Evolutionary conservation across 2,329 filamentous ascomycete genomes (phyloP), one percentile per base, ranked within the genome.

Genomic region (Chaetomium sp.): DNA sequence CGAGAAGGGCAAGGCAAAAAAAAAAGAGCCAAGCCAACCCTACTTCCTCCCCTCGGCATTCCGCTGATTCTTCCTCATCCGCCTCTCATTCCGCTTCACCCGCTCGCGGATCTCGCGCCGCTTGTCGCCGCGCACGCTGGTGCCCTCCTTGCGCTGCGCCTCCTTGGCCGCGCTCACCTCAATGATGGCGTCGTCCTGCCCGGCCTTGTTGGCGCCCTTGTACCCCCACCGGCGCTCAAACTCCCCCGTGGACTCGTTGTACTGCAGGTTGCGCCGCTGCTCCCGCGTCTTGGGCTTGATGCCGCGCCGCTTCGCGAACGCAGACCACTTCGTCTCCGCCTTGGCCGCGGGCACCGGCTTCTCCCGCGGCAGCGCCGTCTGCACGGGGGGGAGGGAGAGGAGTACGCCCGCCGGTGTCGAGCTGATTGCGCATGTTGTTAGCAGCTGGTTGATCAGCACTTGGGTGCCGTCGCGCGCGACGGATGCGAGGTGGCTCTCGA

Each of bases 201-300:
- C 90, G 67, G 88, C 87, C 82, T 95, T 94, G 78, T 95, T 95
- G 77, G 91, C 88, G 67, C 90, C 93, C 81, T 94, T 90, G 81
- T 95, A 97, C 0, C 95, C 95, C 92, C 94, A 99, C 78, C 93
- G 93, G 68, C 91, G 90, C 75, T 92, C 90, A 92, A 93, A 98
- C 76, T 95, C 91, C 70, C 91, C 90, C 35, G 82, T 90, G 65
- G 84, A 87, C 78, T 96, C 91, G 78, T 98, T 92, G 77, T 89
- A 98, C 63, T 90, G 87, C 72, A 93, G 80, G 80, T 97, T 84
- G 78, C 83, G 78, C 68, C 87, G 85, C 77, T 88, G 84, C 75
- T 95, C 92, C 70, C 90, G 87, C 70, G 87, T 90, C 85, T 93
- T 96, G 78, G 88, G 87, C 81, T 90, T 91, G 80, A 99, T 98